Base-by-base conservation (phyloP, 331 rosid species). In the Quercus tomentella region DNA sequence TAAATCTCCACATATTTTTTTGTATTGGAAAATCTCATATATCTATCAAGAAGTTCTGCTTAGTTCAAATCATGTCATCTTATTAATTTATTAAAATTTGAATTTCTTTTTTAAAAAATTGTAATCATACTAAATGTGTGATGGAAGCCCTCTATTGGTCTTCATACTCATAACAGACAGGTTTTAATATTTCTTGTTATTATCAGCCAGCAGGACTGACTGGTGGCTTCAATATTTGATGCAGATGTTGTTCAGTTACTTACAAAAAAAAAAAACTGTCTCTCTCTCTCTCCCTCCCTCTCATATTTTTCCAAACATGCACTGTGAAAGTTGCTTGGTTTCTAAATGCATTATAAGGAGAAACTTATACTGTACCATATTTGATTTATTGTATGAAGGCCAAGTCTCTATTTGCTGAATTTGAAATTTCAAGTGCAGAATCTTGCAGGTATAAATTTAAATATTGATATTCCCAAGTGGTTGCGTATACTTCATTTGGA, bases 401-500 rank as follows among this genome's bases (percentile, higher is more conserved):
- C n/a, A 17, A 77, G 45, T n/a, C 71, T 70, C 54, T 55, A 22
- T 78, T 22, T 80, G 72, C 82, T 81, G 56, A 83, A 70, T 74
- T 76, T 79, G 73, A 77, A 67, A 16, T 80, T 89, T 81, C 77
- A 76, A 76, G 67, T 89, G 93, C 89, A 96, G 99, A 87, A 85
- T 86, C 77, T 93, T 84, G 84, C 97, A 61, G 98, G 98, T 71
- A 87, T 96, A 81, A 91, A 85, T 86, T 83, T 88, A 66, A 84
- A 92, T 92, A 91, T 96, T 84, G 98, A 96, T 85, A 75, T 89
- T 82, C 97, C 97, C 67, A 96, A 93, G 89, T 96, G 97, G 99
- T 78, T 88, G 88, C 92, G 21, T 79, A 79, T 93, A 75, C 97
- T 96, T 89, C 97, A 82, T 81, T 76, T 90, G 90, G 97, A 93